Conservation (phyloP, 768 basidiomycete species). For the Saitozyma sp. region DNA sequence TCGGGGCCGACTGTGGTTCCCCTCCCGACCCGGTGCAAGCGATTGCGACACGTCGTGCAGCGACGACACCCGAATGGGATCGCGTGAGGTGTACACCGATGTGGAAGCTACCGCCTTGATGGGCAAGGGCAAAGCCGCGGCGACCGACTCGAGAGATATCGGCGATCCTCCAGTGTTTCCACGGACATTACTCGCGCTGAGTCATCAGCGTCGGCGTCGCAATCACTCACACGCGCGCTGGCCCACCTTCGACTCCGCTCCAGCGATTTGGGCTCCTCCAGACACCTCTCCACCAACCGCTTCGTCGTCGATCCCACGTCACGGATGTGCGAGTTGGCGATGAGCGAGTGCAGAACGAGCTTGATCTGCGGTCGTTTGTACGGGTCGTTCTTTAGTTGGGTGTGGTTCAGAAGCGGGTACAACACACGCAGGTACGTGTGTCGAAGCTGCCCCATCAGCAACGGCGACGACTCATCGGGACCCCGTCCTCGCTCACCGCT, state of each 20-base stretch:
- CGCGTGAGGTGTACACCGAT: conserved; percentile 45
- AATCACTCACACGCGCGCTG: not conserved
- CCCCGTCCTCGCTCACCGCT: conserved; percentile 59
- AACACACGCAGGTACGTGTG: conserved; percentile 97
- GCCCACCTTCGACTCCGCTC: conserved; percentile 17
- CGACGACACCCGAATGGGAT: conserved; percentile 42
- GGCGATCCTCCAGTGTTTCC: conserved; percentile 31
- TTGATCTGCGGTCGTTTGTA: conserved; percentile 93
- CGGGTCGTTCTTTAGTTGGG: conserved; percentile 76
- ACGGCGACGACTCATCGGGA: not conserved
- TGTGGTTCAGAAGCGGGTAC: conserved; percentile 90
- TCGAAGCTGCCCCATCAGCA: conserved; percentile 62
- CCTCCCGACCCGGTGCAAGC: conserved; percentile 10
- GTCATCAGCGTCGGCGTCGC: conserved; percentile 1
- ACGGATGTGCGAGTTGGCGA: conserved; percentile 70
- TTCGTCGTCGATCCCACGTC: conserved; percentile 84
- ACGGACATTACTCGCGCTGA: conserved; percentile 32
- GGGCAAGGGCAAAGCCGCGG: conserved; percentile 24
- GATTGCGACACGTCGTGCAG: conserved; percentile 42
- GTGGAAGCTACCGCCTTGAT: conserved; percentile 14
- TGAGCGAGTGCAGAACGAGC: conserved; percentile 72
- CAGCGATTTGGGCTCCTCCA: conserved; percentile 53
- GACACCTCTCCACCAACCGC: conserved; percentile 86
- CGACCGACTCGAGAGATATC: conserved; percentile 35
- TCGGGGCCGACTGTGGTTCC: conserved; percentile 2